Evolutionary conservation across 441 rosid species (phyloP), one percentile per base, ranked within the genome.

Genomic region (Erodium moschatum): DNA sequence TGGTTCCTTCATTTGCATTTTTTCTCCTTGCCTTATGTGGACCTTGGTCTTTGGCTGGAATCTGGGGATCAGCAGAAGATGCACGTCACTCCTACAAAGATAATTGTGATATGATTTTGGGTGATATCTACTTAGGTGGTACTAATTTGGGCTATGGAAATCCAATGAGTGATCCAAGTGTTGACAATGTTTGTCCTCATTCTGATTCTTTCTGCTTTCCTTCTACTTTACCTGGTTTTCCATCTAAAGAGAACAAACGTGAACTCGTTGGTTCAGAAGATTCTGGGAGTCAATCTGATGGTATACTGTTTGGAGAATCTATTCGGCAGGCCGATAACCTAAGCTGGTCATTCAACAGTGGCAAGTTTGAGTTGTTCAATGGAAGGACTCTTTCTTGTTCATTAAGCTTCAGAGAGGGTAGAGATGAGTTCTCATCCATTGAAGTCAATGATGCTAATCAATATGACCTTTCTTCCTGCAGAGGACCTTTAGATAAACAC

Each of bases 141-240:
- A 48, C 79, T 69, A 69, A 63, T 78, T 46, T 75, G 6, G 79
- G 72, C 35, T 69, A 58, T 72, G 81, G 70, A 65, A 75, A 75
- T 83, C 68, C 84, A 44, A 38, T 67, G 58, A 67, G 75, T 42
- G 79, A 33, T 5, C 58, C 58, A 33, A 78, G 66, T 61, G 67
- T 73, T 29, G 78, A 79, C 75, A 80, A 66, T 76, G 81, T 84
- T 54, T 86, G 90, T 74, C 69, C 81, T 11, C 70, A 70, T 77
- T 81, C 90, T 61, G 83, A 80, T 69, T 77, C 79, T 1, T 81
- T 89, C 74, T 89, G 88, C 82, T 85, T 87, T 78, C 92, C 85
- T 73, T 87, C 98, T 48, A 86, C 90, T 12, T 79, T 86, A 70
- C 75, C 81, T 67, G 87, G 82, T 65, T 74, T 81, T 76, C 67